phyloP scores from a whole-genome alignment of 345 rosid species.

The Mercurialis annua region DNA sequence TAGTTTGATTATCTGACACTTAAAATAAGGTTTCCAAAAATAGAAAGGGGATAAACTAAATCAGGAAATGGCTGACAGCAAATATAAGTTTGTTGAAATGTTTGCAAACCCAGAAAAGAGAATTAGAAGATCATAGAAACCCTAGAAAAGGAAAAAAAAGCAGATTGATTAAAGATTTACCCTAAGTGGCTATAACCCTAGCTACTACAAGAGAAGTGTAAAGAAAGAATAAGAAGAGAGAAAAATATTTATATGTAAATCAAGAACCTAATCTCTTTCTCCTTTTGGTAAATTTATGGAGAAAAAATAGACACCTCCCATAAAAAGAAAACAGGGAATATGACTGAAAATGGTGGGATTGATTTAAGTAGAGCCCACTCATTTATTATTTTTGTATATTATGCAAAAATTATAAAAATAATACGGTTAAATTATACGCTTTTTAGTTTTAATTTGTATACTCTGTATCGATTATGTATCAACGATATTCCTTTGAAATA shows the following conservation, averaged over 20 bases:
- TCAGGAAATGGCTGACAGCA: slow-evolving; percentile 20
- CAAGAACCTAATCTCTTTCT: slow-evolving; percentile 57
- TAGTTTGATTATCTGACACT: neutral
- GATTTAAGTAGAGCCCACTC: slow-evolving; percentile 17
- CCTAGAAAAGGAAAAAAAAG: slow-evolving; percentile 11
- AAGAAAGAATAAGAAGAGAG: slow-evolving; percentile 4
- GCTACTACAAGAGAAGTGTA: neutral
- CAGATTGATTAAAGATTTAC: neutral
- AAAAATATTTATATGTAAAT: neutral
- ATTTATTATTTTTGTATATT: too few relatives aligned
- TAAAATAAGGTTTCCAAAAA: slow-evolving; percentile 28
- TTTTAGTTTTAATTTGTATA: too few relatives aligned
- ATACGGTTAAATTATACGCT: too few relatives aligned
- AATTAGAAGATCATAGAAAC: slow-evolving; percentile 10
- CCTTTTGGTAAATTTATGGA: slow-evolving; percentile 49
- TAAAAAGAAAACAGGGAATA: slow-evolving; percentile 42
- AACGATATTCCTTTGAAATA: too few relatives aligned
- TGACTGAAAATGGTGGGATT: neutral
- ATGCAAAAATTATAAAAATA: too few relatives aligned
- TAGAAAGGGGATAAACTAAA: slow-evolving; percentile 19
- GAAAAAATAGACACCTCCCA: slow-evolving; percentile 26
- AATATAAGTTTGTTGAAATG: neutral
- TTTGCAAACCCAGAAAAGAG: neutral
- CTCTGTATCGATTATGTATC: too few relatives aligned
- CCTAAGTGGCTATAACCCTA: slow-evolving; percentile 11